A percentile compares a stretch with the other conserved stretches of the same genome.
These are phyloP conservation scores for Backusella tuberculispora DNA, from an alignment of 192 early-diverging fungal genomes.

Conservation along the genomic window DNA sequence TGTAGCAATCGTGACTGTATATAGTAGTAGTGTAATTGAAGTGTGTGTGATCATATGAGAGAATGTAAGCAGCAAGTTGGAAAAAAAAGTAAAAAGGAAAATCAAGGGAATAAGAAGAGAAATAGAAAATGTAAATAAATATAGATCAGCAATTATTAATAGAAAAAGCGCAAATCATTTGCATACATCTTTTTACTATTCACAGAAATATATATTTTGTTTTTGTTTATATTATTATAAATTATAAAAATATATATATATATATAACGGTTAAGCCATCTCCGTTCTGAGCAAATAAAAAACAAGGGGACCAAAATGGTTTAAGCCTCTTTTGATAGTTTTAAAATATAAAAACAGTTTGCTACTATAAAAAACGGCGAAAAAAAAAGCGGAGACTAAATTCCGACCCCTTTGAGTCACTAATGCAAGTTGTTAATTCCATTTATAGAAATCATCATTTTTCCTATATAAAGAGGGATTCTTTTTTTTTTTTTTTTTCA, in stretches of 20 bases:
- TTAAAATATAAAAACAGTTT: background rate
- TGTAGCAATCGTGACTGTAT: no score
- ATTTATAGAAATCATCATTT: slow-evolving; percentile 9
- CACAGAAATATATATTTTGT: background rate
- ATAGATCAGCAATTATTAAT: slow-evolving; percentile 10
- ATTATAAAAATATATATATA: no score
- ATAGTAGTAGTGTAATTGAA: background rate
- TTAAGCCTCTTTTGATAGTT: background rate
- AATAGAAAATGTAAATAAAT: background rate
- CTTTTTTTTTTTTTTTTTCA: background rate
- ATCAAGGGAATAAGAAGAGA: background rate
- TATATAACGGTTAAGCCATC: no score
- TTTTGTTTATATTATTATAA: background rate
- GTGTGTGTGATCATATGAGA: background rate
- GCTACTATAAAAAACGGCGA: no score
- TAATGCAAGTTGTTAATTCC: background rate
- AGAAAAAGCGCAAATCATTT: background rate
- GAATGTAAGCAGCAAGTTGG: no score
- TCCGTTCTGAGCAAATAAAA: background rate
- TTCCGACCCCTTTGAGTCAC: background rate
- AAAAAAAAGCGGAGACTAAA: no score
- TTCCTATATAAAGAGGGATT: no score
- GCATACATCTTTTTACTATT: background rate
- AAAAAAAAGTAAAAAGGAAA: slow-evolving; percentile 1
- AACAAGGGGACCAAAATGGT: background rate